Base-by-base conservation (phyloP, 2,329 filamentous ascomycete species). In the Ophiocordyceps camponoti-floridani region DNA sequence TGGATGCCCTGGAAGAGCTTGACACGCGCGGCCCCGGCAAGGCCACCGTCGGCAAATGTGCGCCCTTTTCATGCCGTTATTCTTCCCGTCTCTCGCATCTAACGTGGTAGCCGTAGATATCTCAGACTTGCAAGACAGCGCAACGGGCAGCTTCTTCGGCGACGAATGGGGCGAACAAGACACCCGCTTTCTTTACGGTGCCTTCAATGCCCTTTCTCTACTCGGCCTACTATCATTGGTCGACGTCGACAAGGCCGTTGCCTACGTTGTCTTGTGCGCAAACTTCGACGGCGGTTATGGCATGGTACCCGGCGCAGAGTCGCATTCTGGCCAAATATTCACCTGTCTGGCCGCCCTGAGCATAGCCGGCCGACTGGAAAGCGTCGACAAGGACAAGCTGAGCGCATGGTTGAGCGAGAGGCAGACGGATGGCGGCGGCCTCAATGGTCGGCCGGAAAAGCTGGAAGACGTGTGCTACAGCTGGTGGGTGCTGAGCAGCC, bases 131-230 rank as follows among this genome's bases (percentile, higher is more conserved):
- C 91, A 98, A 57, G 82, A 94, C 58, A 69, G 66, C 18, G 69
- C 82, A 45, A 85, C 82, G 4, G 91, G 91, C 47, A 91, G 84
- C 0, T 96, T 98, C 61, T 77, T 82, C 45, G 91, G 91, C 43
- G 91, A 98, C 57, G 82, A 94, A 61, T 98, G 88, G 88, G 91
- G 91, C 30, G 91, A 98, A 62, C 81, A 83, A 50, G 91, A 98
- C 62, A 96, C 91, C 0, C 79, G 91, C 23, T 98, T 98, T 58
- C 70, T 98, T 11, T 96, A 94, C 58, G 83, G 82, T 33, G 87
- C 86, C 8, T 70, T 98, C 46, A 94, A 93, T 58, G 85, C 86
- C 0, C 70, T 98, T 14, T 95, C 89, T 0, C 74, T 98, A 10
- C 71, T 98, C 16, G 75, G 75, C 6, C 69, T 88, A 33, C 65